These are phyloP conservation scores for Sphagnum fallax DNA, from an alignment of 228 moss, liverwort and hornwort species.

Conservation along the genomic window DNA sequence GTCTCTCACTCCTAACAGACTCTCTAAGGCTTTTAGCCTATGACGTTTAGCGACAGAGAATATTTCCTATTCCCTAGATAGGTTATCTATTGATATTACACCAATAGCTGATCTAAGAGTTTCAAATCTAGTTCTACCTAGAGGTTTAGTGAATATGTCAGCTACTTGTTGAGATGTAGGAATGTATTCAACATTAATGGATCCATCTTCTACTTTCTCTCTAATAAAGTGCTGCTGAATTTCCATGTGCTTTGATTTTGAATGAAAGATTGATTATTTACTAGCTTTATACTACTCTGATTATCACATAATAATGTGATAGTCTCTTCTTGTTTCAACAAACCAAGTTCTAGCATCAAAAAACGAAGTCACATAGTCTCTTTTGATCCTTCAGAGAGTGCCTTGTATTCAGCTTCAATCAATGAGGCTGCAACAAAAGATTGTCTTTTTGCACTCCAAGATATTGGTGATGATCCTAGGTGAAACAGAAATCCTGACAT, in stretches of 20 bases:
- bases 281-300: not conserved
- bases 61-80: too few species aligned
- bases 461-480: not conserved
- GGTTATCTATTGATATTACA: too few species aligned
- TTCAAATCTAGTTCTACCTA: too few species aligned
- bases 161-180: too few species aligned
- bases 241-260: not conserved
- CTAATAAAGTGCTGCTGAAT: not conserved
- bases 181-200: too few species aligned
- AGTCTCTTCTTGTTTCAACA: not conserved
- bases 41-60: too few species aligned
- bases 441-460: slow-evolving; percentile 7
- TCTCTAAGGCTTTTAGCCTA: too few species aligned
- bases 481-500: not conserved
- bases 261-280: not conserved
- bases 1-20: too few species aligned
- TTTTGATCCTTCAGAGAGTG: not conserved
- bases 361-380: not conserved
- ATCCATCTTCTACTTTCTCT: too few species aligned
- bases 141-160: too few species aligned
- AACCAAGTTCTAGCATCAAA: not conserved
- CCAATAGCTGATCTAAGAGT: too few species aligned
- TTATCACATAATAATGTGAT: not conserved
- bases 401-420: slow-evolving; percentile 8
- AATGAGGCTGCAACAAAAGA: not conserved